Percentiles rank a stretch among this genome's conserved stretches.
phyloP scores from a whole-genome alignment of 257 asterid genomes.

The Primulina eburnea region DNA sequence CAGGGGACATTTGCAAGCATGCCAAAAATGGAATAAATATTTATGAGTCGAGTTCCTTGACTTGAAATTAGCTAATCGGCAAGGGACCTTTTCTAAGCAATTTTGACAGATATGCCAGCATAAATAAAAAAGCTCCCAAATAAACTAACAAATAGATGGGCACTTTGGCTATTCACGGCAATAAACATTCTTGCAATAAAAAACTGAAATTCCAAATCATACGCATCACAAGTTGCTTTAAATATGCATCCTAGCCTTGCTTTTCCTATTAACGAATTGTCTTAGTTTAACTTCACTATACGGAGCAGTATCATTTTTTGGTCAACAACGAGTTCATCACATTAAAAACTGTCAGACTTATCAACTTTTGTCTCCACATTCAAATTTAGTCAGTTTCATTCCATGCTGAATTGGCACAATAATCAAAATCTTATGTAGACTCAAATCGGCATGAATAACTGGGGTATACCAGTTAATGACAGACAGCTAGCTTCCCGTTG shows the following conservation, averaged over 20 bases:
- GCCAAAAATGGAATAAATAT: too few species aligned
- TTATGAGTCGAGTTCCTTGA: not conserved
- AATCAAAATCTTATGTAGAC: conserved; percentile 12
- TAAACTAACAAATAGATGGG: not conserved
- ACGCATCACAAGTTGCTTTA: not conserved
- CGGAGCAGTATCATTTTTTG: not conserved
- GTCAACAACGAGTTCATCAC: not conserved
- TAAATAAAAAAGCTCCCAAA: too few species aligned
- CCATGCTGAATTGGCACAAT: not conserved
- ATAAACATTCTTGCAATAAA: not conserved
- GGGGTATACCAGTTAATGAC: conserved; percentile 66
- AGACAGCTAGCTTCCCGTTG: conserved; percentile 69
- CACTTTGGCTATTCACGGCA: not conserved
- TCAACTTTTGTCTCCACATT: not conserved
- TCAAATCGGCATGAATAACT: conserved; percentile 1
- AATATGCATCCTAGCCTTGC: not conserved
- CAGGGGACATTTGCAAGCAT: not conserved
- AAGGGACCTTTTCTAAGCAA: not conserved
- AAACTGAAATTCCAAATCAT: not conserved
- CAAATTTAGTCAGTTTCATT: not conserved
- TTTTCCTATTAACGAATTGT: not conserved
- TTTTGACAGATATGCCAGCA: too few species aligned
- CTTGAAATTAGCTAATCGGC: not conserved
- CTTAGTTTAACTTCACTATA: conserved; percentile 1
- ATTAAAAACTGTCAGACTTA: not conserved